Conservation (phyloP, 1,139 yeast genomes). For the Wickerhamomyces sp. region DNA sequence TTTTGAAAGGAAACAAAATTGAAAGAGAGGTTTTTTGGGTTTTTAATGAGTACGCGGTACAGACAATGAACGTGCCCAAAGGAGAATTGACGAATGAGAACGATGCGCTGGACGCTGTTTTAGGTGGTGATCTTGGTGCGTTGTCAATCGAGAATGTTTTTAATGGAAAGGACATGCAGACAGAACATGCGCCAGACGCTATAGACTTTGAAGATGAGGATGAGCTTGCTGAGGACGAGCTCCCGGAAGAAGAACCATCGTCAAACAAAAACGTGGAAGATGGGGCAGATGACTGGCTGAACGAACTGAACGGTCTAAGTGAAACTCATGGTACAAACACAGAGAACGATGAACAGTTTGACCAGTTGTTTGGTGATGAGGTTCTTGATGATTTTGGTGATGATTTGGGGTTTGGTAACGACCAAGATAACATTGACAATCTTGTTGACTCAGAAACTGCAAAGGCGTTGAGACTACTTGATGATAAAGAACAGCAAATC, state of each 20-base stretch:
- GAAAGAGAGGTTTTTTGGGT: no score
- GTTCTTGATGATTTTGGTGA: slow-evolving; percentile 27
- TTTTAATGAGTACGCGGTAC: slow-evolving; percentile 1
- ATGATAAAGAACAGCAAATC: slow-evolving; percentile 15
- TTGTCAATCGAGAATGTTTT: slow-evolving; percentile 30
- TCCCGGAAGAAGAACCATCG: slow-evolving; percentile 39
- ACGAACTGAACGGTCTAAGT: slow-evolving; percentile 26
- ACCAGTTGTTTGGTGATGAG: slow-evolving; percentile 45
- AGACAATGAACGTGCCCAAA: slow-evolving; percentile 9
- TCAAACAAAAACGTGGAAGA: slow-evolving; percentile 19
- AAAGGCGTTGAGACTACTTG: slow-evolving; percentile 24
- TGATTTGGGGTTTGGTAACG: slow-evolving; percentile 35
- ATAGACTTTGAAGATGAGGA: slow-evolving; percentile 93
- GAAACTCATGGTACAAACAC: slow-evolving; percentile 32
- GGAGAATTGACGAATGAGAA: slow-evolving; percentile 29
- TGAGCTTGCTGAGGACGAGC: slow-evolving; percentile 85
- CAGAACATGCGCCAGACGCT: slow-evolving; percentile 87
- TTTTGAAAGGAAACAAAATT: no score
- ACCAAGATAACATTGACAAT: slow-evolving; percentile 14
- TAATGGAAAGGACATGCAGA: slow-evolving; percentile 25
- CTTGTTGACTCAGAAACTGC: slow-evolving; percentile 16
- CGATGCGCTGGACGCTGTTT: slow-evolving; percentile 33
- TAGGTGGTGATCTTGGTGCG: slow-evolving; percentile 33
- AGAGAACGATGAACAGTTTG: slow-evolving; percentile 43
- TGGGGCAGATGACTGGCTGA: slow-evolving; percentile 33